These are phyloP conservation scores for Venturia pyrina DNA, from an alignment of 2,329 filamentous ascomycete genomes.

Conservation along the genomic window DNA sequence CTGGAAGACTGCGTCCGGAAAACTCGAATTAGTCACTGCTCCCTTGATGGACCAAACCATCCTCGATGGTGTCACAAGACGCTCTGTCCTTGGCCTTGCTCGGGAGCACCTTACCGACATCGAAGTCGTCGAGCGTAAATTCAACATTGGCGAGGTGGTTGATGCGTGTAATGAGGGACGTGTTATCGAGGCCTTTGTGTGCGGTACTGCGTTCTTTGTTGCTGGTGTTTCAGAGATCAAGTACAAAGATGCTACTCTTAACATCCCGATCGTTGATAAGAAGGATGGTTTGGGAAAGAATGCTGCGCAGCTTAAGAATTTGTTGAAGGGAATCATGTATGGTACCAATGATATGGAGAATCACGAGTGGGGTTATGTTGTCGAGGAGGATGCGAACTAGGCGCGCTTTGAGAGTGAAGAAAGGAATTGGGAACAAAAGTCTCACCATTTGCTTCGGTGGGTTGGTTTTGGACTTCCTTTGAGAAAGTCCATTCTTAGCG, in stretches of 20 bases:
- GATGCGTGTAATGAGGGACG: constrained; percentile 65
- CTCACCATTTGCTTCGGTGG: neutral
- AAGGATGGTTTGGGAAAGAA: constrained; percentile 33
- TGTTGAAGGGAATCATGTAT: constrained; percentile 41
- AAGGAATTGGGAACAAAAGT: neutral
- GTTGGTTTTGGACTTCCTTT: neutral
- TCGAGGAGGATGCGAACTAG: constrained; percentile 24
- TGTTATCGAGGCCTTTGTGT: constrained; percentile 74
- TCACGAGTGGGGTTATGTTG: constrained; percentile 38
- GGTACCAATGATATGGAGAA: constrained; percentile 24
- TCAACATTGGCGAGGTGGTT: constrained; percentile 69
- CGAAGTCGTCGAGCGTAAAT: constrained; percentile 71
- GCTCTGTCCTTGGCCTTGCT: constrained; percentile 66
- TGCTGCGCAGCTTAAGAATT: constrained; percentile 33
- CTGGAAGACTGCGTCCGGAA: constrained; percentile 54
- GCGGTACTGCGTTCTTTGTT: constrained; percentile 63
- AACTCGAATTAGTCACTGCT: constrained; percentile 67
- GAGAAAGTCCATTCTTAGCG: neutral
- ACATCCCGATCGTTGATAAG: constrained; percentile 28
- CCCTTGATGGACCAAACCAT: constrained; percentile 76
- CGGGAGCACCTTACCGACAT: constrained; percentile 49
- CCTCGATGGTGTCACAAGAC: constrained; percentile 77
- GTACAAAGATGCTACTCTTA: constrained; percentile 34
- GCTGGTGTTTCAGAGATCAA: constrained; percentile 36
- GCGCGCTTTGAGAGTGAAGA: neutral